A percentile compares a stretch with the other conserved stretches of the same genome.
Conservation (phyloP, 73 alveolate genomes). For the Tetrahymena malaccensis region DNA sequence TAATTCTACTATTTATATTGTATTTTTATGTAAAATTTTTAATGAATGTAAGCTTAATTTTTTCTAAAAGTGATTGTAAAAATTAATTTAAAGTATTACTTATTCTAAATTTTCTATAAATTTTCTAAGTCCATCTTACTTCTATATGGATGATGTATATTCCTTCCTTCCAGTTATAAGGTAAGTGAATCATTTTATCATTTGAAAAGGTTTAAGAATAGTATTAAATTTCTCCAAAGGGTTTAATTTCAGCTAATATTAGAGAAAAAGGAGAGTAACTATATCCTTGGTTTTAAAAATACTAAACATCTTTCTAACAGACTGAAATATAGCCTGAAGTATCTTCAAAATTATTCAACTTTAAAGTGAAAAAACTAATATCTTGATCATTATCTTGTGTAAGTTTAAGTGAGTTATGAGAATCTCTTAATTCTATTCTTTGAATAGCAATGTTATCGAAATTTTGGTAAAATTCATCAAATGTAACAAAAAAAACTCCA, state of each 20-base stretch:
- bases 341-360: background rate
- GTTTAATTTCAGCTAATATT: background rate
- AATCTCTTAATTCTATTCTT: background rate
- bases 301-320: background rate
- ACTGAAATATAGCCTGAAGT: background rate
- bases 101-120: background rate
- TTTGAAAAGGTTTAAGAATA: background rate
- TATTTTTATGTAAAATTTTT: too few relatives aligned
- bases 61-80: too few relatives aligned
- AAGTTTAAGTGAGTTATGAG: background rate
- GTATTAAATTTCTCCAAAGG: background rate
- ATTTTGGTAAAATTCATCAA: background rate
- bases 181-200: background rate
- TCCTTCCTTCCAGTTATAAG: background rate
- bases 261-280: background rate
- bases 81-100: background rate
- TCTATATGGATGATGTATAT: background rate
- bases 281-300: background rate
- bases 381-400: background rate
- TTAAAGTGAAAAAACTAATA: background rate
- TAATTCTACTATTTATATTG: too few relatives aligned
- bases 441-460: background rate
- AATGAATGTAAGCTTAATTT: too few relatives aligned
- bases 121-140: background rate
- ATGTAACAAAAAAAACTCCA: background rate